phyloP scores from a whole-genome alignment of 345 rosid species.

The Durio zibethinus region DNA sequence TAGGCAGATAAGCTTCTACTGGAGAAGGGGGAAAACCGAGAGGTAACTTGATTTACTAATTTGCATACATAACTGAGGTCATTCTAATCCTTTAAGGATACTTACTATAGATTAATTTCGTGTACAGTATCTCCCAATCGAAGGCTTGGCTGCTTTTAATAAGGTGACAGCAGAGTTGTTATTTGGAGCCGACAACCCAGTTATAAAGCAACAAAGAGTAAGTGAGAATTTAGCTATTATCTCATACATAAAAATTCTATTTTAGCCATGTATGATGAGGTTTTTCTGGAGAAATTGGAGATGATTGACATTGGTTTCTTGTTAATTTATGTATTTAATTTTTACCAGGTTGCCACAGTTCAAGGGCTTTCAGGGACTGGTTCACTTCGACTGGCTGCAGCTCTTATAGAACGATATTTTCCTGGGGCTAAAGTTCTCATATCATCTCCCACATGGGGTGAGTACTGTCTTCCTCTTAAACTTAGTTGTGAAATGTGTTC shows the following conservation, averaged over 20 bases:
- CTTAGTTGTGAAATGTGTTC: slow-evolving; percentile 5
- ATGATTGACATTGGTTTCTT: neutral
- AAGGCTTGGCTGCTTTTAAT: slow-evolving; percentile 93
- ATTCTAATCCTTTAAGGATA: neutral
- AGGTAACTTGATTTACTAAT: slow-evolving; percentile 49
- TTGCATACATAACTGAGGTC: neutral
- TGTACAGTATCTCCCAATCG: slow-evolving; percentile 95
- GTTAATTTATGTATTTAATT: neutral
- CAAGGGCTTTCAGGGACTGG: slow-evolving; percentile 99
- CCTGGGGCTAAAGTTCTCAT: slow-evolving; percentile 84
- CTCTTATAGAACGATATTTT: slow-evolving; percentile 87
- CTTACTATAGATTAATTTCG: slow-evolving; percentile 9
- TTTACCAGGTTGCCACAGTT: slow-evolving; percentile 84
- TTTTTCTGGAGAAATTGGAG: neutral
- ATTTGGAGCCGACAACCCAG: slow-evolving; percentile 74
- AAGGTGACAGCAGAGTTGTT: slow-evolving; percentile 89
- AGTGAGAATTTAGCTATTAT: slow-evolving; percentile 20
- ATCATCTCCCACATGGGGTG: slow-evolving; percentile 97
- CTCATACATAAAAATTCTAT: neutral
- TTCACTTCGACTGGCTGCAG: slow-evolving; percentile 88
- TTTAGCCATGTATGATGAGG: neutral
- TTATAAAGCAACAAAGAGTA: slow-evolving; percentile 71
- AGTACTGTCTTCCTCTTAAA: slow-evolving; percentile 16
- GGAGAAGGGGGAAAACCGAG: slow-evolving; percentile 89
- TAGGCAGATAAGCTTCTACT: slow-evolving; percentile 91